Base-by-base conservation (phyloP, 2,329 filamentous ascomycete genomes). In the Arthrobotrys musiformis region DNA sequence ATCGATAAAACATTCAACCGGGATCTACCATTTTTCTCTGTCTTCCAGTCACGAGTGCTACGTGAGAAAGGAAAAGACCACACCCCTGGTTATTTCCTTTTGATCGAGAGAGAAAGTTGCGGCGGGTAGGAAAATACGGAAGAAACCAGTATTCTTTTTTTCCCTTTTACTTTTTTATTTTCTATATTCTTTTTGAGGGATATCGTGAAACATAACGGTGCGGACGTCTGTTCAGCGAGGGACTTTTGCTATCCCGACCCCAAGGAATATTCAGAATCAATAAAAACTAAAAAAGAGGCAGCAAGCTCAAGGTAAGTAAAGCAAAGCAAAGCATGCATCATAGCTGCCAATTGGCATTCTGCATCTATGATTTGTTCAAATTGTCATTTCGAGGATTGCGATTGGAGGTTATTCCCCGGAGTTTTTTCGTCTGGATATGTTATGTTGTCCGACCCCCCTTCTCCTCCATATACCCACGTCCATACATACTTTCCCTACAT, bases 141-240 rank as follows among this genome's bases (percentile, higher is more conserved):
- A 67, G 50, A 66, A 66, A 66, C 50, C 60, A 66, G 61, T 7
- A 61, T 28, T 22, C 40, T 44, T 13, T 4, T 33, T 46, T 17
- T 30, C 13, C 28, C 46, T 28, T 15, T 19, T 19, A 28, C 24
- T n/a, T 44, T 13, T 26, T 13, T 48, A 48, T 50, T 11, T 42
- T 42, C 40, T 42, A 42, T 19, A 42, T 42, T n/a, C n/a, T n/a
- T n/a, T n/a, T 58, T 70, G 73, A 77, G 73, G 73, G 73, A 77
- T 77, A 77, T 77, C 73, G 73, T 77, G 73, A 77, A 77, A 77
- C 73, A 70, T 66, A 76, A n/a, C n/a, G n/a, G n/a, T n/a, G n/a
- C 64, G 56, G 30, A 74, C 22, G 33, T 40, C n/a, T 17, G 54
- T 24, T 61, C 72, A 58, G 44, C 66, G 73, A 77, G 73, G 73